A percentile compares a stretch with the other conserved stretches of the same genome.
Conservation (phyloP, 2,329 filamentous ascomycete species). For the Ceratocystis smalleyi region DNA sequence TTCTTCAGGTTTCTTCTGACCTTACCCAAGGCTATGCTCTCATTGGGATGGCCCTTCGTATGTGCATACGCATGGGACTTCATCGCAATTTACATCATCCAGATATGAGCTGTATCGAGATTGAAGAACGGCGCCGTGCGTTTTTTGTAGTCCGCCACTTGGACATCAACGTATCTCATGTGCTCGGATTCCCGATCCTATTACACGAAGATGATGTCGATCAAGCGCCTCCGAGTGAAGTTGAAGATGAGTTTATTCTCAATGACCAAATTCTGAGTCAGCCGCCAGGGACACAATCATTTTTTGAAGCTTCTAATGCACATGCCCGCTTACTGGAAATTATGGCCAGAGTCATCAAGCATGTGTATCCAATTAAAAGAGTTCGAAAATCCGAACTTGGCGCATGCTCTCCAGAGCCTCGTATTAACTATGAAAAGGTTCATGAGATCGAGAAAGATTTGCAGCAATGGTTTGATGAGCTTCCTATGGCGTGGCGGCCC, state of each 20-base stretch:
- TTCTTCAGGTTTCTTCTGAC: constrained; percentile 65
- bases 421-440: constrained; percentile 46
- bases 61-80: constrained; percentile 60
- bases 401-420: constrained; percentile 30
- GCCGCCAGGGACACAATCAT: constrained; percentile 42
- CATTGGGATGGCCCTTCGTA: constrained; percentile 60
- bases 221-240: constrained; percentile 46
- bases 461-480: constrained; percentile 44
- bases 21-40: constrained; percentile 68
- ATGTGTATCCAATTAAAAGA: constrained; percentile 37
- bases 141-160: constrained; percentile 56
- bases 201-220: constrained; percentile 51
- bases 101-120: constrained; percentile 45
- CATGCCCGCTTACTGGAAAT: constrained; percentile 49
- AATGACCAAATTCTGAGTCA: constrained; percentile 36
- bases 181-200: constrained; percentile 50
- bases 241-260: constrained; percentile 54
- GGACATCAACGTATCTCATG: constrained; percentile 53
- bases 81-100: constrained; percentile 56
- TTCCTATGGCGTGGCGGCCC: constrained; percentile 65
- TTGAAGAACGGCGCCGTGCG: constrained; percentile 46
- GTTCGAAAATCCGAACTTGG: constrained; percentile 27
- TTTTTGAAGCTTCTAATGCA: constrained; percentile 50
- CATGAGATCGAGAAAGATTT: constrained; percentile 50
- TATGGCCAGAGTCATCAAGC: constrained; percentile 47